phyloP scores from a whole-genome alignment of 1,139 yeast species.

The Zygotorulaspora mrakii region DNA sequence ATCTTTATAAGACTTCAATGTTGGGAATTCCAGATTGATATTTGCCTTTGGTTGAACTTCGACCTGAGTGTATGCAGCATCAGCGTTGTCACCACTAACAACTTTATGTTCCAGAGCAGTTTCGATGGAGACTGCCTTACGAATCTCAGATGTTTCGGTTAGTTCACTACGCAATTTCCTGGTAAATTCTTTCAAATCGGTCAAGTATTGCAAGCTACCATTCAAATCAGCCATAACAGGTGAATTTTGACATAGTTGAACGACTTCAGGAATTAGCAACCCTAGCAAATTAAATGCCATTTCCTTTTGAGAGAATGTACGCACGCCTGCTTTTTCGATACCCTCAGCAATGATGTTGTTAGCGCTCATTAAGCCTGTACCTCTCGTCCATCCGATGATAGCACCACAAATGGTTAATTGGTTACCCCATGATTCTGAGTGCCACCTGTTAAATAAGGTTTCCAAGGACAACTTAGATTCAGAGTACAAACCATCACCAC shows the following conservation, averaged over 20 bases:
- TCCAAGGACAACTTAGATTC: conserved; percentile 94
- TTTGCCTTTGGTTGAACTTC: conserved; percentile 76
- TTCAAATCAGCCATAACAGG: conserved; percentile 98
- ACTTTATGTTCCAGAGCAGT: conserved; percentile 89
- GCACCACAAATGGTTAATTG: conserved; percentile 98
- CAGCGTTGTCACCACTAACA: conserved; percentile 86
- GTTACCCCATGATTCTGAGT: conserved; percentile 93
- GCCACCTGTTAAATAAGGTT: conserved; percentile 97
- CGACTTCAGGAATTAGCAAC: conserved; percentile 81
- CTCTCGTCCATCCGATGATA: conserved; percentile 99
- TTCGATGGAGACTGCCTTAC: conserved; percentile 94
- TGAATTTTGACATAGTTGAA: conserved; percentile 81
- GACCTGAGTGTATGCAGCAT: conserved; percentile 75
- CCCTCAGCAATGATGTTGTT: conserved; percentile 98
- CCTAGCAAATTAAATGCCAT: conserved; percentile 98
- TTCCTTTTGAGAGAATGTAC: conserved; percentile 97
- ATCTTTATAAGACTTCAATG: conserved; percentile 69
- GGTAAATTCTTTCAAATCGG: conserved; percentile 86
- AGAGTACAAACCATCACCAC: conserved; percentile 95
- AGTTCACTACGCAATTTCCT: conserved; percentile 76
- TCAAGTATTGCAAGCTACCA: conserved; percentile 95
- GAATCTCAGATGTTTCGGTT: conserved; percentile 80
- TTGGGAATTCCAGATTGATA: conserved; percentile 91
- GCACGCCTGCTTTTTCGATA: conserved; percentile 89
- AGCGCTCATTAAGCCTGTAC: conserved; percentile 97